Base-by-base conservation (phyloP, 1,139 yeast genomes). In the Taphrina populina region DNA sequence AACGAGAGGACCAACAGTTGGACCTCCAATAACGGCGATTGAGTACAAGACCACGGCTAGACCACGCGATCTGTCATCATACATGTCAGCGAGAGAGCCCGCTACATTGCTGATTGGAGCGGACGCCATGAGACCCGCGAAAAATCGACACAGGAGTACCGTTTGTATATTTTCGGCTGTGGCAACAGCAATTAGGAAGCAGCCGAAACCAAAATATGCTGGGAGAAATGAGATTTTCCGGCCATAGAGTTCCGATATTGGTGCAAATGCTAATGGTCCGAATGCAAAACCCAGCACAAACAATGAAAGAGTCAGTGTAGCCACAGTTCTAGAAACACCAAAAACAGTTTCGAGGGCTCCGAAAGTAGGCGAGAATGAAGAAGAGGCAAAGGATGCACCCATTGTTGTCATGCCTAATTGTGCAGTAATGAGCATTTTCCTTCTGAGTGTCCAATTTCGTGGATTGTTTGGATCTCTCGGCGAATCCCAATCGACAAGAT, bases 81-180 rank as follows among this genome's bases (percentile, higher is more conserved):
- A 54, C 78, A 73, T 70, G 69, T 88, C 96, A 58, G 84, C 76
- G 60, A 88, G 78, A 2, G 95, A 81, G 59, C 95, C 96, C 58
- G 90, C 94, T 10, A 92, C 95, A 62, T 86, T 81, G 2, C 95
- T 82, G 66, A 88, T 74, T 0, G 95, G 88, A 3, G 96, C 96
- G 3, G 92, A 81, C 0, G 94, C 86, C 58, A 84, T 75, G 29
- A 84, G 74, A 2, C 96, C 96, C 34, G 88, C 78, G 63, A 88
- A 79, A 67, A 88, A 85, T 63, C 96, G 75, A 53, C 86, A 71
- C 1, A 87, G 83, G 47, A 86, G 71, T 23, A 72, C 63, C 1
- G 68, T 65, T 2, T 69, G 68, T 35, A 83, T 74, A 61, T 81
- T 80, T 26, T 74, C 69, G 1, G 81, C 71, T 51, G 82, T 71